A percentile compares a stretch with the other conserved stretches of the same genome.
These are phyloP conservation scores for Pholiota molesta DNA, from an alignment of 768 basidiomycete species.

Conservation along the genomic window DNA sequence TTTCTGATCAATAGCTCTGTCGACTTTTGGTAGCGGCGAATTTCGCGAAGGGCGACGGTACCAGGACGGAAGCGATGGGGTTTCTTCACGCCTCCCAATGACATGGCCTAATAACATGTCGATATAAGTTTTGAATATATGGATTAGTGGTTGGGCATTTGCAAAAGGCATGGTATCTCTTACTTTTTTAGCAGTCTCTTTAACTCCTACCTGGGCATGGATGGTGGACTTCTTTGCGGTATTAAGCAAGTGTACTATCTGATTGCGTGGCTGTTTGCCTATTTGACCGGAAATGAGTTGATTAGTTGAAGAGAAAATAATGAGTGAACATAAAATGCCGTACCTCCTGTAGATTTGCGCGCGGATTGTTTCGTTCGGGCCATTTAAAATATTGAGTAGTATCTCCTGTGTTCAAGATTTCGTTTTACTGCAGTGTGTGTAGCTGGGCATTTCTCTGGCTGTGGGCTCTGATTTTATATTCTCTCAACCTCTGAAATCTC, in stretches of 20 bases:
- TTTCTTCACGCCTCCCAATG: slow-evolving; percentile 48
- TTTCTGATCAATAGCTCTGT: slow-evolving; percentile 26
- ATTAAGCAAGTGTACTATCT: slow-evolving; percentile 29
- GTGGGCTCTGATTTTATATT: too few species aligned
- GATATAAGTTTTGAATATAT: too few species aligned
- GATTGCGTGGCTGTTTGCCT: slow-evolving; percentile 53
- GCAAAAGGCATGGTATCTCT: not conserved
- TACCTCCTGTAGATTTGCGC: slow-evolving; percentile 72
- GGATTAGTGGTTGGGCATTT: not conserved
- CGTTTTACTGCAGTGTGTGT: too few species aligned
- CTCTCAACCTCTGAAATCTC: too few species aligned
- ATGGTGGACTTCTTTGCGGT: not conserved
- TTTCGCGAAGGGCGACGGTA: slow-evolving; percentile 25
- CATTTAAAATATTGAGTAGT: slow-evolving; percentile 36
- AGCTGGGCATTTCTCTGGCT: too few species aligned
- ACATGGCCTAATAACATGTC: not conserved
- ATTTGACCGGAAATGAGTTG: slow-evolving; percentile 29
- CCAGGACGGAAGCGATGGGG: slow-evolving; percentile 20
- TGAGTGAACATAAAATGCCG: too few species aligned
- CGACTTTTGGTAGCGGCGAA: slow-evolving; percentile 22
- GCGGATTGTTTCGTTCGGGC: slow-evolving; percentile 76
- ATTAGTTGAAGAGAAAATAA: not conserved
- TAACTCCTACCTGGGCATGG: not conserved
- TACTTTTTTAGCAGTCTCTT: not conserved
- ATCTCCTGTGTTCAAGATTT: too few species aligned